These are phyloP conservation scores for Aspergillus bombycis DNA, from an alignment of 2,329 filamentous ascomycete genomes.

Conservation along the genomic window DNA sequence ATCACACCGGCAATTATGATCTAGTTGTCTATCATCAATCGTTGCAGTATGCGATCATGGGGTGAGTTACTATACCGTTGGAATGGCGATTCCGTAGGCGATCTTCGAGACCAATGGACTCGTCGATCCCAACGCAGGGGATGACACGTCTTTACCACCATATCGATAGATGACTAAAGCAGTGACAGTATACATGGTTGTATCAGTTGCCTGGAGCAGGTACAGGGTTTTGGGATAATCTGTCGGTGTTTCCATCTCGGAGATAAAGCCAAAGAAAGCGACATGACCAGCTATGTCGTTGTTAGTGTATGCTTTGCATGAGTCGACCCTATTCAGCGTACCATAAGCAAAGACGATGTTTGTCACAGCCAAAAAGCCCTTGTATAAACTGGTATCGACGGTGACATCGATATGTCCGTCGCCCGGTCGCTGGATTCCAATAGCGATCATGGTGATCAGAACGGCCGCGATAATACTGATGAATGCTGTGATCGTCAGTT, in stretches of 20 bases:
- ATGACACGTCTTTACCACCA: conserved; percentile 60
- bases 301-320: conserved; percentile 56
- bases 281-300: conserved; percentile 15
- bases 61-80: conserved; percentile 32
- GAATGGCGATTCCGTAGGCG: conserved; percentile 68
- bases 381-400: conserved; percentile 47
- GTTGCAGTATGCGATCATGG: background rate
- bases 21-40: conserved; percentile 12
- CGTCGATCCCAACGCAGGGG: conserved; percentile 66
- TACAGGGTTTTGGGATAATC: conserved; percentile 64
- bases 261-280: conserved; percentile 58
- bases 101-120: conserved; percentile 58
- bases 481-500: conserved; percentile 47
- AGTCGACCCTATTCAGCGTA: conserved; percentile 36
- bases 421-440: conserved; percentile 53
- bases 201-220: conserved; percentile 60
- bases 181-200: conserved; percentile 64
- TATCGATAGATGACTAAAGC: conserved; percentile 69
- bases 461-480: conserved; percentile 64
- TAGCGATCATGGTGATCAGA: conserved; percentile 65
- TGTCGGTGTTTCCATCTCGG: conserved; percentile 61
- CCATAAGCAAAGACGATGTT: conserved; percentile 72
- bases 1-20: conserved; percentile 71
- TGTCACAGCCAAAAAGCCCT: conserved; percentile 60
- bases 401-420: conserved; percentile 31